phyloP scores from a whole-genome alignment of 73 alveolate genomes.

The Paramecium pentaurelia region DNA sequence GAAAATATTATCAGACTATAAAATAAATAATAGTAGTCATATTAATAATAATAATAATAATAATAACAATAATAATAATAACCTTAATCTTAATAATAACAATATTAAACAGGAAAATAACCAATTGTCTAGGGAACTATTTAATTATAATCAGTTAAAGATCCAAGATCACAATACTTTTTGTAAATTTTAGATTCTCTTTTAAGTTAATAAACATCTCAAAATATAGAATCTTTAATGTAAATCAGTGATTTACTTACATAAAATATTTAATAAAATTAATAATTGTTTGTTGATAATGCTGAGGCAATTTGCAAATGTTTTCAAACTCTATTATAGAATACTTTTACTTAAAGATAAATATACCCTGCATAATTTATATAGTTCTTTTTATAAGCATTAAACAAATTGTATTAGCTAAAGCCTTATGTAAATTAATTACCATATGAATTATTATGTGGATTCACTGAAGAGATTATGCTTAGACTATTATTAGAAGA shows the following conservation, averaged over 20 bases:
- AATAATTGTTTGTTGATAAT: conserved; percentile 27
- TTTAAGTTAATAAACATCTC: not conserved
- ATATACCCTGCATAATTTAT: not conserved
- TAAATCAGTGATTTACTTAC: not conserved
- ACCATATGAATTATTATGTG: conserved; percentile 22
- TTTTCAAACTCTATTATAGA: not conserved
- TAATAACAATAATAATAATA: not conserved
- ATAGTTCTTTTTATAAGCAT: not conserved
- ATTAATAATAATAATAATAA: not conserved
- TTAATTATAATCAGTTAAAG: not conserved
- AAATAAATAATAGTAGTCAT: not conserved
- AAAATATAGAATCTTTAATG: conserved; percentile 20
- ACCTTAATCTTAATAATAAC: not conserved
- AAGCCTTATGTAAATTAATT: conserved; percentile 3
- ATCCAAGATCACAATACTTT: conserved; percentile 24
- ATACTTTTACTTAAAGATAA: not conserved
- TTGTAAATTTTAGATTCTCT: not conserved
- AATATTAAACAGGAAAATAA: not conserved
- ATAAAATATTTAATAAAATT: not conserved
- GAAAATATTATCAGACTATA: not conserved
- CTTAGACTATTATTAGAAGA: conserved; percentile 46
- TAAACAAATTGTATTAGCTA: not conserved
- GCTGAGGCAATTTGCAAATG: conserved; percentile 32
- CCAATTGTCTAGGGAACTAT: not conserved
- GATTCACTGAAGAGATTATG: conserved; percentile 57